These are phyloP conservation scores for Aspergillus terreus DNA, from an alignment of 2,329 filamentous ascomycete species.

Conservation along the genomic window DNA sequence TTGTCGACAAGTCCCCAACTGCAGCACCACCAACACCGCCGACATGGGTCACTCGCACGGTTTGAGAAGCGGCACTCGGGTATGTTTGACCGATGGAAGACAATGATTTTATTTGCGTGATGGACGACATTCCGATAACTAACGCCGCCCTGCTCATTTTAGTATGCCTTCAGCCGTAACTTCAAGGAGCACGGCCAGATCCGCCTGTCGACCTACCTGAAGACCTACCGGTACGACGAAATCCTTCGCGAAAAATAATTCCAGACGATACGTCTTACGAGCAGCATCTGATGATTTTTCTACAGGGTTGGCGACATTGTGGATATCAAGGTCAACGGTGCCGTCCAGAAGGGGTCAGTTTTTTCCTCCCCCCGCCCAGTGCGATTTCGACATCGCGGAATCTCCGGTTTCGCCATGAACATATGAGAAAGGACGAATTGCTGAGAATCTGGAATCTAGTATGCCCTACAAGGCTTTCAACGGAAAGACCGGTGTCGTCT, in stretches of 20 bases:
- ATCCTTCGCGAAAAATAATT: slow-evolving; percentile 12
- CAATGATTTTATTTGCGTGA: slow-evolving; percentile 1
- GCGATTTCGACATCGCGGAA: not conserved
- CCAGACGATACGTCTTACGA: slow-evolving; percentile 11
- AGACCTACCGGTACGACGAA: slow-evolving; percentile 73
- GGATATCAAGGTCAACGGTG: slow-evolving; percentile 98
- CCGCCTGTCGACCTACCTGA: slow-evolving; percentile 88
- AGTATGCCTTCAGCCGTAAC: slow-evolving; percentile 89
- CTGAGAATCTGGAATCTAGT: slow-evolving; percentile 47
- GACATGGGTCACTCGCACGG: slow-evolving; percentile 83
- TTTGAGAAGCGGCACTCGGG: slow-evolving; percentile 82
- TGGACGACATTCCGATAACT: not conserved
- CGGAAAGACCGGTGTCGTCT: slow-evolving; percentile 96
- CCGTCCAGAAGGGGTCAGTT: slow-evolving; percentile 92
- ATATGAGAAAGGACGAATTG: slow-evolving; percentile 14
- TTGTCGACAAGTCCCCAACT: slow-evolving; percentile 37
- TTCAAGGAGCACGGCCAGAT: slow-evolving; percentile 97
- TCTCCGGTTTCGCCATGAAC: not conserved
- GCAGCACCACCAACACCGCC: slow-evolving; percentile 50
- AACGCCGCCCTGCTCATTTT: slow-evolving; percentile 6
- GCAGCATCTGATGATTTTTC: slow-evolving; percentile 44
- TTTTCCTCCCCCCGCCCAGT: slow-evolving; percentile 16
- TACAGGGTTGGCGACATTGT: slow-evolving; percentile 93
- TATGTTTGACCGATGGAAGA: slow-evolving; percentile 46
- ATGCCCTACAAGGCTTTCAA: slow-evolving; percentile 99